Conservation (phyloP, 352 stramenopile genomes). For the Phytopythium sindhum region DNA sequence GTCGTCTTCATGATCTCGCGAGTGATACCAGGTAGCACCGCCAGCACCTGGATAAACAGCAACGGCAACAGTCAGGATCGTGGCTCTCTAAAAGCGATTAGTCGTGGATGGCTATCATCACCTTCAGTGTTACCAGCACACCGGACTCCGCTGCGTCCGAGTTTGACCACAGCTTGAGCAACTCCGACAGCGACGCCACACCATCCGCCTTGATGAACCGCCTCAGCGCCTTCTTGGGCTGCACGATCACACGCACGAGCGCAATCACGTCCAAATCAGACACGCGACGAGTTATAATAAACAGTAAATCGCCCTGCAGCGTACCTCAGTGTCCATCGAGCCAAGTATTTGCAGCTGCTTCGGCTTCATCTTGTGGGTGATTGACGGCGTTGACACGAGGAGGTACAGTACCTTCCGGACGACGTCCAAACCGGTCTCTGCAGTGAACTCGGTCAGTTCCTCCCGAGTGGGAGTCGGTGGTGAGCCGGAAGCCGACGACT, state of each 20-base stretch:
- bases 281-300: neutral
- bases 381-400: slow-evolving; percentile 36
- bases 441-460: neutral
- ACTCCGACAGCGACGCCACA: slow-evolving; percentile 34
- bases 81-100: neutral
- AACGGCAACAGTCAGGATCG: neutral
- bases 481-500: neutral
- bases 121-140: slow-evolving; percentile 64
- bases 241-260: slow-evolving; percentile 2
- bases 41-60: slow-evolving; percentile 33
- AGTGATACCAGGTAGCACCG: slow-evolving; percentile 54
- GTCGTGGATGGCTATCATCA: slow-evolving; percentile 8
- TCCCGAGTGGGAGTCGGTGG: neutral
- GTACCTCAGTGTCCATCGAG: slow-evolving; percentile 35
- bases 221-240: slow-evolving; percentile 50
- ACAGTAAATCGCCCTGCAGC: neutral
- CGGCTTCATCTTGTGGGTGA: slow-evolving; percentile 20
- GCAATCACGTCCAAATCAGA: neutral
- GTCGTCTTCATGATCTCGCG: slow-evolving; percentile 35
- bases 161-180: slow-evolving; percentile 47
- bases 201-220: slow-evolving; percentile 53
- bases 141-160: slow-evolving; percentile 44
- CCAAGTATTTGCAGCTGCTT: slow-evolving; percentile 34
- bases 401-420: slow-evolving; percentile 57
- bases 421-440: slow-evolving; percentile 41